Conservation (phyloP, 768 basidiomycete genomes). For the Lepiota venenata region DNA sequence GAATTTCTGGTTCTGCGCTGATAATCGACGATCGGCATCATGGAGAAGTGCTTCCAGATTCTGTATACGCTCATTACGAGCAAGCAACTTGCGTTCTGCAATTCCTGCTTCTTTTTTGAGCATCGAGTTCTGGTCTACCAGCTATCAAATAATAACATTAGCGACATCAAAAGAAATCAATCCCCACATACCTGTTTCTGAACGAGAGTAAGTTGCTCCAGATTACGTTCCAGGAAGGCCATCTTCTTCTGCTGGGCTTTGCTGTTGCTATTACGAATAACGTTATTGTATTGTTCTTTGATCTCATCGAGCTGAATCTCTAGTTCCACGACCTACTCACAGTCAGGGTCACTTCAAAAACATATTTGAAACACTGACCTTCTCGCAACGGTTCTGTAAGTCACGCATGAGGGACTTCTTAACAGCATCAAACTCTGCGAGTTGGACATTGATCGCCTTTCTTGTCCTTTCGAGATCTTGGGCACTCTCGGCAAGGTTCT, state of each 20-base stretch:
- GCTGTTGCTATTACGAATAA: slow-evolving; percentile 96
- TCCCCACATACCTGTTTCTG: slow-evolving; percentile 82
- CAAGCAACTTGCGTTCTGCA: slow-evolving; percentile 93
- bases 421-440: slow-evolving; percentile 97
- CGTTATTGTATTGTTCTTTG: slow-evolving; percentile 98
- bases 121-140: slow-evolving; percentile 96
- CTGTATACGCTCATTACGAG: slow-evolving; percentile 96
- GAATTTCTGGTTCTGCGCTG: slow-evolving; percentile 94
- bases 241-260: slow-evolving; percentile 99
- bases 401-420: slow-evolving; percentile 99
- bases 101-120: slow-evolving; percentile 98
- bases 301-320: slow-evolving; percentile 99
- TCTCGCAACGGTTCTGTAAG: slow-evolving; percentile 98
- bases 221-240: slow-evolving; percentile 95
- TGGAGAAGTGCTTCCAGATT: slow-evolving; percentile 91
- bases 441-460: slow-evolving; percentile 96
- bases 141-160: slow-evolving; percentile 42
- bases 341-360: background rate
- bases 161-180: slow-evolving; percentile 7
- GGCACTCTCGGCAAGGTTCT: slow-evolving; percentile 94
- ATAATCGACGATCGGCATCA: slow-evolving; percentile 89
- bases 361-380: slow-evolving; percentile 48
- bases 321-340: slow-evolving; percentile 86
- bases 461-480: slow-evolving; percentile 96
- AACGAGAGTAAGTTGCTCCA: slow-evolving; percentile 91